Percentiles rank a stretch among this genome's conserved stretches.
These are phyloP conservation scores for Cystobasidiaceae sp. DNA, from an alignment of 1,284 basidiomycete genomes.

Conservation along the genomic window DNA sequence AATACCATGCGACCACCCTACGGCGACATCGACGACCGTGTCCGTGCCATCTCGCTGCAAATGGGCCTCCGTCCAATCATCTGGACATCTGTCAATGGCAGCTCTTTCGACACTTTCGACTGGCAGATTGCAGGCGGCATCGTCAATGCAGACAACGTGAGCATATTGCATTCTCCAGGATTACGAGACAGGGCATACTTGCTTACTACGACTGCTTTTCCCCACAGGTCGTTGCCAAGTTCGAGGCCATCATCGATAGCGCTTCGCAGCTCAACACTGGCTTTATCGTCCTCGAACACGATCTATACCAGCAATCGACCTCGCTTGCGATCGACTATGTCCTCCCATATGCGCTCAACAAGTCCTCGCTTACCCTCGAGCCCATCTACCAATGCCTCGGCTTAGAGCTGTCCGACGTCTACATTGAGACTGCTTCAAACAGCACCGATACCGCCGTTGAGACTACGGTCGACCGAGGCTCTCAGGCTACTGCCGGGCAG, in stretches of 20 bases:
- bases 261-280: conserved; percentile 51
- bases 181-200: no score
- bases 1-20: conserved; percentile 59
- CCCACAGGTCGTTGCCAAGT: conserved; percentile 46
- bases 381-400: conserved; percentile 63
- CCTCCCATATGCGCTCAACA: conserved; percentile 61
- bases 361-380: conserved; percentile 57
- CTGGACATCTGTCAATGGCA: conserved; percentile 62
- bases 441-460: not conserved
- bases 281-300: conserved; percentile 85
- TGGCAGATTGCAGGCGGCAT: conserved; percentile 53
- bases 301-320: conserved; percentile 76
- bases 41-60: conserved; percentile 72
- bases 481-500: not conserved
- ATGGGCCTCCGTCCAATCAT: conserved; percentile 74
- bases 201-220: no score
- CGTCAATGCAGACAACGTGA: conserved; percentile 46
- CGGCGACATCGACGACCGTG: conserved; percentile 68
- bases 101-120: conserved; percentile 40
- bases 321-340: conserved; percentile 83
- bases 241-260: conserved; percentile 48
- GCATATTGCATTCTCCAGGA: no score
- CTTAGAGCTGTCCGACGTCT: conserved; percentile 56
- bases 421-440: conserved; percentile 50
- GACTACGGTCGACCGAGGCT: conserved; percentile 17